A percentile compares a stretch with the other conserved stretches of the same genome.
These are phyloP conservation scores for Saccharomyces pastorianus DNA, from an alignment of 1,139 yeast species.

Conservation along the genomic window DNA sequence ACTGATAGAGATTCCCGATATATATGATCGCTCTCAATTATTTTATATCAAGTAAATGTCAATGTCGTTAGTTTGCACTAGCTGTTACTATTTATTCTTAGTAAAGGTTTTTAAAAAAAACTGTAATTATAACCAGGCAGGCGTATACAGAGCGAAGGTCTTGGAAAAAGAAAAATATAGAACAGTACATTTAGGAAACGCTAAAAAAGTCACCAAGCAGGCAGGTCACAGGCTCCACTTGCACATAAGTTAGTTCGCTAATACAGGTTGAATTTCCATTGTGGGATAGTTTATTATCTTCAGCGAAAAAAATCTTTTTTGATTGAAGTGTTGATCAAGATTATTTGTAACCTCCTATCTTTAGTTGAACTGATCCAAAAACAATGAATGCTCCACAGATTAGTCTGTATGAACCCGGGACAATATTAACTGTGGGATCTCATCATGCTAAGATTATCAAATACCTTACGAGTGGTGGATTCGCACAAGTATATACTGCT, in stretches of 20 bases:
- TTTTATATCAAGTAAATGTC: too few relatives aligned
- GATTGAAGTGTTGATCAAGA: background rate
- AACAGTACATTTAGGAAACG: background rate
- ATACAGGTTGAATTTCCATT: background rate
- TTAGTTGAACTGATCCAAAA: background rate
- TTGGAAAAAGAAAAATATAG: background rate
- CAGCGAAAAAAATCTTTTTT: too few relatives aligned
- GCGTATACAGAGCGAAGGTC: background rate
- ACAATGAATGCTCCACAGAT: slow-evolving; percentile 18
- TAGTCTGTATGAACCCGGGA: slow-evolving; percentile 21
- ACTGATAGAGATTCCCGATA: too few relatives aligned
- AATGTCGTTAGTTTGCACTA: background rate
- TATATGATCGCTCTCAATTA: background rate
- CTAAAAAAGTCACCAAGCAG: background rate
- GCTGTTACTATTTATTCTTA: too few relatives aligned
- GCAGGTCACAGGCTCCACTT: background rate
- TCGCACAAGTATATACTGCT: slow-evolving; percentile 54
- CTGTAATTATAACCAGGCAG: background rate
- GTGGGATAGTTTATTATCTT: background rate
- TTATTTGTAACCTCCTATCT: background rate
- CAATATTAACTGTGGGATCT: slow-evolving; percentile 26
- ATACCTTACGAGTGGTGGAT: slow-evolving; percentile 39
- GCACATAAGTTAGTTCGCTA: background rate
- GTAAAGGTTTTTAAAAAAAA: too few relatives aligned
- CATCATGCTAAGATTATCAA: slow-evolving; percentile 30